Evolutionary conservation across 1,284 basidiomycete genomes (phyloP).

Genomic region (Leucoagaricus sp.): DNA sequence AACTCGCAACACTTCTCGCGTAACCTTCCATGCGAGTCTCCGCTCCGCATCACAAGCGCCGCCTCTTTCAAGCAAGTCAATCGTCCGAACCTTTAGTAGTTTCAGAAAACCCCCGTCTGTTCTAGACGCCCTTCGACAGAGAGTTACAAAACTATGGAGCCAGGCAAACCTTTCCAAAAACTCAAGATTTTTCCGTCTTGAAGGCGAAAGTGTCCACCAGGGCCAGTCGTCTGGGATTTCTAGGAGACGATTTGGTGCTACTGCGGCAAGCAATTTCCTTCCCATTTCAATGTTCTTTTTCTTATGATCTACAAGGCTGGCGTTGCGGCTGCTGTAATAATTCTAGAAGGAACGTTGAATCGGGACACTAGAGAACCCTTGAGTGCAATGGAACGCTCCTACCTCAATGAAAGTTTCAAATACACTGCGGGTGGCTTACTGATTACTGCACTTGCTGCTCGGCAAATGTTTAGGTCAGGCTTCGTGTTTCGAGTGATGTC

Average conservation of each 20-base stretch:
- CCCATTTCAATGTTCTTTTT: background rate
- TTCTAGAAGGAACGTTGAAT: conserved; percentile 69
- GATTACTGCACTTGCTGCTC: conserved; percentile 78
- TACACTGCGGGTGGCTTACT: conserved; percentile 84
- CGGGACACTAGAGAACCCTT: conserved; percentile 76
- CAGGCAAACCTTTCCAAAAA: conserved; percentile 15
- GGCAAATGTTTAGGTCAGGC: conserved; percentile 77
- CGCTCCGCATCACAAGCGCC: too few species aligned
- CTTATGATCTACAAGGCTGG: conserved; percentile 45
- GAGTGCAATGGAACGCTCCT: conserved; percentile 59
- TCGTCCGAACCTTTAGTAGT: conserved; percentile 18
- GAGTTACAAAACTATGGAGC: conserved; percentile 15
- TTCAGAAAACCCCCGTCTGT: conserved; percentile 15
- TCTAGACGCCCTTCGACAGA: conserved; percentile 19
- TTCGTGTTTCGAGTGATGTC: conserved; percentile 80
- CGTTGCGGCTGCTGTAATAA: conserved; percentile 68
- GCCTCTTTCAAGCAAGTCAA: background rate
- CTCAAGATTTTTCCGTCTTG: conserved; percentile 27
- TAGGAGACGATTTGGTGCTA: conserved; percentile 44
- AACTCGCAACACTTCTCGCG: background rate
- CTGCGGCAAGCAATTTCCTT: conserved; percentile 36
- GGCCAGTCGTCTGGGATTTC: conserved; percentile 31
- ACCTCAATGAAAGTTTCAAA: conserved; percentile 83
- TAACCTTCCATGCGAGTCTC: too few species aligned
- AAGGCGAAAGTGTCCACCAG: conserved; percentile 33